Percentiles rank a stretch among this genome's conserved stretches.
phyloP scores from a whole-genome alignment of 1,284 basidiomycete genomes.

The Irpex sp. region DNA sequence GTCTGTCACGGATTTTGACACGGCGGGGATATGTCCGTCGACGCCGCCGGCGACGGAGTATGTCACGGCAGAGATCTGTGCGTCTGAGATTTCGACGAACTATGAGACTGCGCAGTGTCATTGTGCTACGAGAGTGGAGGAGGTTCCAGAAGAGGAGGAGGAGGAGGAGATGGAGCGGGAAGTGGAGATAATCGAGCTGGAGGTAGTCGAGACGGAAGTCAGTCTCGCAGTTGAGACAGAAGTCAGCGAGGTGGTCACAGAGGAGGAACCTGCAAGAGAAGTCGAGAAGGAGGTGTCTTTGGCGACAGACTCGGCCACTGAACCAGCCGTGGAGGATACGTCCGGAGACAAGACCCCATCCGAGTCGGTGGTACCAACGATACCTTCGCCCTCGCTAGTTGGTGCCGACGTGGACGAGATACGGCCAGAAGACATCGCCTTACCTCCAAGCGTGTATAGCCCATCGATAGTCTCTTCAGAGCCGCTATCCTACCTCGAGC shows the following conservation, averaged over 20 bases:
- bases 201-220: background rate
- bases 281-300: slow-evolving; percentile 12
- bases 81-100: slow-evolving; percentile 43
- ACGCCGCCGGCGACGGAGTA: slow-evolving; percentile 46
- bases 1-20: slow-evolving; percentile 41
- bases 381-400: background rate
- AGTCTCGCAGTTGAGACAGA: background rate
- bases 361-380: slow-evolving; percentile 2
- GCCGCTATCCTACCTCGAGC: slow-evolving; percentile 21
- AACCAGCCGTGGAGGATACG: slow-evolving; percentile 1
- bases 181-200: background rate
- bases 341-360: background rate
- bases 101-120: slow-evolving; percentile 45
- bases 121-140: background rate
- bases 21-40: slow-evolving; percentile 44
- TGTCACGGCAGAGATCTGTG: slow-evolving; percentile 48
- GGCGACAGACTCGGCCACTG: slow-evolving; percentile 6
- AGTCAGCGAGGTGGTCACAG: background rate
- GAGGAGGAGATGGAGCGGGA: background rate
- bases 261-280: slow-evolving; percentile 5
- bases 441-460: slow-evolving; percentile 30
- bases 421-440: slow-evolving; percentile 35
- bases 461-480: slow-evolving; percentile 21
- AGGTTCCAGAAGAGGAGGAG: background rate
- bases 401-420: slow-evolving; percentile 17